Evolutionary conservation across 371 early-diverging fungal genomes (phyloP).

Genomic region (Mucor indicus): DNA sequence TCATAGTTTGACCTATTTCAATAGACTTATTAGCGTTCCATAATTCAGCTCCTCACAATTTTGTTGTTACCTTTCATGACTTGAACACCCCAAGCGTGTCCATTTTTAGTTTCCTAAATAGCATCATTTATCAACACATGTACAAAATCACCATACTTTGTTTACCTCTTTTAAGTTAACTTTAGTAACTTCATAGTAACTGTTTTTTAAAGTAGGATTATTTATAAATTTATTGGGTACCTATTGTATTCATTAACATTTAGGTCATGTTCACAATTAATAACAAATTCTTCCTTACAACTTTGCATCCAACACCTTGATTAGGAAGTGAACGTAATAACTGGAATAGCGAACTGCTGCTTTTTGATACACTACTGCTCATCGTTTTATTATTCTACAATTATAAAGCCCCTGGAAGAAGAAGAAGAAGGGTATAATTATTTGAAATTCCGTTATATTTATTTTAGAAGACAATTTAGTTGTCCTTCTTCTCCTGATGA

Average conservation of each 20-base stretch:
- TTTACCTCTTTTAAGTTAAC: slow-evolving; percentile 29
- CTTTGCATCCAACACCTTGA: slow-evolving; percentile 25
- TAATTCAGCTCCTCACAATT: not conserved
- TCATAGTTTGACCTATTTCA: slow-evolving; percentile 26
- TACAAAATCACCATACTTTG: not conserved
- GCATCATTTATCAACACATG: not conserved
- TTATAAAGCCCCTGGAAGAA: no score
- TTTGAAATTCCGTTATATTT: no score
- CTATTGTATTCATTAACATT: slow-evolving; percentile 3
- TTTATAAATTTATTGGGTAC: slow-evolving; percentile 25
- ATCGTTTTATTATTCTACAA: no score
- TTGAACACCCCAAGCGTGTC: slow-evolving; percentile 35
- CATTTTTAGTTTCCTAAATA: slow-evolving; percentile 19
- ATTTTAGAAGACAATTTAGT: no score
- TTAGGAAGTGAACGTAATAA: slow-evolving; percentile 23
- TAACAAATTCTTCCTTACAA: slow-evolving; percentile 15
- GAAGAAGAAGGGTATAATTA: no score
- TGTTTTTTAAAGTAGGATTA: slow-evolving; percentile 23
- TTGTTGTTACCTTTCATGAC: slow-evolving; percentile 24
- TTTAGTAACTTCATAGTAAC: slow-evolving; percentile 37
- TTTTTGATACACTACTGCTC: slow-evolving; percentile 10
- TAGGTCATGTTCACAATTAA: not conserved
- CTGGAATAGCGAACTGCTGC: slow-evolving; percentile 23
- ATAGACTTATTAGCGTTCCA: not conserved
- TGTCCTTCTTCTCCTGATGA: no score